Evolutionary conservation across 371 early-diverging fungal genomes (phyloP), one percentile per base, ranked within the genome.

Genomic region (Mortierella sp.): DNA sequence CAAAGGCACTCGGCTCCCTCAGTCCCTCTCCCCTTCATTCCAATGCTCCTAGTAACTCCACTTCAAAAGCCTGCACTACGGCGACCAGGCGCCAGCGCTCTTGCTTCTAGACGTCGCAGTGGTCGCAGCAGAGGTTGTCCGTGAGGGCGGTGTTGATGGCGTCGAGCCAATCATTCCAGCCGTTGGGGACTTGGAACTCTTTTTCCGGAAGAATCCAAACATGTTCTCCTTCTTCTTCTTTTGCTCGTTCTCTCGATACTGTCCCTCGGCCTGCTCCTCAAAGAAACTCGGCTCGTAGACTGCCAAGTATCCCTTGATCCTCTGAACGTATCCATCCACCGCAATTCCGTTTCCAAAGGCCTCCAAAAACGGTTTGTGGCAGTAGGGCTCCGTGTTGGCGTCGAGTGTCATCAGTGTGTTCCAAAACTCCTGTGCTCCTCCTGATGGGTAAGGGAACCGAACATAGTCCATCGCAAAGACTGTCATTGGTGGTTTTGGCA

Each of bases 401-500:
- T 83, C 83, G 47, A 83, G 70, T 13, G 75, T 75, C 83, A 83
- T 83, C 31, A 83, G 22, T 16, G 67, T 64, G 41, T 83, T 79
- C 83, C 83, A 83, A n/a, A 83, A 83, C 16, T 75, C 76, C 50
- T 83, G 79, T 6, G 83, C 83, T 10, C 83, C 83, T 11, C 83
- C 83, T 11, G 61, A 34, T 0, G 83, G 83, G 50, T 79, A 79
- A n/a, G 79, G 79, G 47, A 83, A 83, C 10, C 79, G 79, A 29
- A 71, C 73, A 55, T 74, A 79, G 53, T 83, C 83, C 83, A 83
- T 83, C 4, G 79, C 76, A 64, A 83, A 83, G 13, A 83, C 74
- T 1, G 71, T 71, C 64, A 78, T 4, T 6, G 83, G 83, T 37
- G 83, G 83, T n/a, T 72, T 11, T 0, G 58, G 31, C 47, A 83